phyloP scores from a whole-genome alignment of 352 stramenopile genomes.

The Globisporangium cystogenes region DNA sequence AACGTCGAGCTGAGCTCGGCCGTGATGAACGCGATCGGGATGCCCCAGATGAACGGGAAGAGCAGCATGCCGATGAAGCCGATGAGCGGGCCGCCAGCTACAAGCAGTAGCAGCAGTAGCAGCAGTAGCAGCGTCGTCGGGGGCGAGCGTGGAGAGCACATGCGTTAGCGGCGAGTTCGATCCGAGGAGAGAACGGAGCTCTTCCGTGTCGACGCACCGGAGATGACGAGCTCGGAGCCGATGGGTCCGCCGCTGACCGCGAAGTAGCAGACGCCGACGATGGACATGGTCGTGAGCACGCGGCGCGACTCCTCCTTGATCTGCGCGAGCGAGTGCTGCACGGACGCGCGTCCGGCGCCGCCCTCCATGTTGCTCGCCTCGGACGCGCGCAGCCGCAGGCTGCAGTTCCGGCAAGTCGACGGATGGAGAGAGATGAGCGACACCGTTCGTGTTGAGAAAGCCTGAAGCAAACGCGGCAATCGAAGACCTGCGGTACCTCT shows the following conservation, averaged over 20 bases:
- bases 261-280: slow-evolving; percentile 57
- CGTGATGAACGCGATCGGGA: slow-evolving; percentile 91
- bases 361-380: slow-evolving; percentile 26
- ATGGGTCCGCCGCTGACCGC: slow-evolving; percentile 37
- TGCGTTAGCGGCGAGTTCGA: too few species aligned
- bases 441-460: slow-evolving; percentile 1
- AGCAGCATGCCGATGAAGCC: slow-evolving; percentile 84
- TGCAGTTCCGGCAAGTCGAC: not conserved
- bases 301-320: slow-evolving; percentile 39
- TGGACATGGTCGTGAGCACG: slow-evolving; percentile 50
- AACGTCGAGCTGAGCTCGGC: slow-evolving; percentile 89
- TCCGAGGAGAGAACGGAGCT: not conserved
- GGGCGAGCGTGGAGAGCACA: not conserved
- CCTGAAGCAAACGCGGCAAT: too few species aligned
- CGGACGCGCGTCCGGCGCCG: slow-evolving; percentile 18
- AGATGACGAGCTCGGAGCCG: slow-evolving; percentile 38
- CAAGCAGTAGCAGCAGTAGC: too few species aligned
- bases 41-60: slow-evolving; percentile 86
- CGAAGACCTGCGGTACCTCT: slow-evolving; percentile 17
- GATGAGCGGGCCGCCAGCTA: slow-evolving; percentile 49
- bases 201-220: slow-evolving; percentile 14
- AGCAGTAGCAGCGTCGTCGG: not conserved
- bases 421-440: not conserved
- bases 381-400: slow-evolving; percentile 18
- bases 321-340: slow-evolving; percentile 23